Evolutionary conservation across 2,329 filamentous ascomycete species (phyloP).

Genomic region (Microsporum ferrugineum): DNA sequence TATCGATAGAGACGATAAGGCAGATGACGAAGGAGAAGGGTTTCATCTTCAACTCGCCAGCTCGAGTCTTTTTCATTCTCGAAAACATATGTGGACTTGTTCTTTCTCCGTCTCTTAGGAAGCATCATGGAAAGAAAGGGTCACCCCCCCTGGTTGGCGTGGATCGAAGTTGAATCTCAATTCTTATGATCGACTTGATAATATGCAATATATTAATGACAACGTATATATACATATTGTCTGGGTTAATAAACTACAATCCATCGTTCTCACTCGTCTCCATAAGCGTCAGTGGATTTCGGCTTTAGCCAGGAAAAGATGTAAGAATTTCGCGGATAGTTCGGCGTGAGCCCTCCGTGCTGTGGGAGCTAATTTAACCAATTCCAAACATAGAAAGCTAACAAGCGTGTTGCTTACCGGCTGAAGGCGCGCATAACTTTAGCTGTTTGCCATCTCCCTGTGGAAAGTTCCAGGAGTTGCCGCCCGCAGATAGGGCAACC

Average conservation of each 20-base stretch:
- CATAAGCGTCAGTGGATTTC: background rate
- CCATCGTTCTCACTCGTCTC: background rate
- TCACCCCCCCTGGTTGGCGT: background rate
- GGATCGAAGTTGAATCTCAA: background rate
- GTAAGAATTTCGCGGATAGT: background rate
- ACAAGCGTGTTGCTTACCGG: background rate
- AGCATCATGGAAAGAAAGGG: background rate
- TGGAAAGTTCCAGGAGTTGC: background rate
- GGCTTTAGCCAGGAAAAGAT: background rate
- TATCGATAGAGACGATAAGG: background rate
- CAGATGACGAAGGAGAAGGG: background rate
- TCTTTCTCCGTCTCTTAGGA: background rate
- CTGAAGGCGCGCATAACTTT: background rate
- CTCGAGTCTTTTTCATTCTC: background rate
- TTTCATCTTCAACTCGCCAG: background rate
- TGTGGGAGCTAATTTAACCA: slow-evolving; percentile 1
- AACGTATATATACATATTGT: background rate
- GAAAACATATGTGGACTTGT: background rate
- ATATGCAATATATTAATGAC: background rate
- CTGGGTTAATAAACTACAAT: background rate
- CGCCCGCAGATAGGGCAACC: too few relatives aligned
- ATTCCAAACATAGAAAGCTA: background rate
- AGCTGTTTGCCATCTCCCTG: background rate
- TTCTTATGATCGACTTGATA: background rate
- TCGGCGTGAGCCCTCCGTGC: background rate